These are phyloP conservation scores for Golubevia pallescens DNA, from an alignment of 1,284 basidiomycete species.

Conservation along the genomic window DNA sequence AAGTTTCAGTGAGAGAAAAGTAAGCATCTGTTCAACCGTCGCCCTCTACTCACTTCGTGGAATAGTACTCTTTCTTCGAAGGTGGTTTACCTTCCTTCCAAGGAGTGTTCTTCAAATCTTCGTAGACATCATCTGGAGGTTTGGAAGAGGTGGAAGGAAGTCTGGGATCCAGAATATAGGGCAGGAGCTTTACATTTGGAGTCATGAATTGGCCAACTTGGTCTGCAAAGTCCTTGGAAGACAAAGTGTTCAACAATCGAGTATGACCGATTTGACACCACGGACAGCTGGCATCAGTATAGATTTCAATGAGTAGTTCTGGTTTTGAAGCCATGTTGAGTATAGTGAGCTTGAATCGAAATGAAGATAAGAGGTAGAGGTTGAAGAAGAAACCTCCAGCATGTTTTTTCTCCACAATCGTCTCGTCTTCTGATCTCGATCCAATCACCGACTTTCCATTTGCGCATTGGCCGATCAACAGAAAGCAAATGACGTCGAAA, in stretches of 20 bases:
- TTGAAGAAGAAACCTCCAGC: too few species aligned
- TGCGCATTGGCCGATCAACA: too few species aligned
- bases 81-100: conserved; percentile 27
- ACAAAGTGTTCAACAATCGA: too few species aligned
- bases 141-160: conserved; percentile 23
- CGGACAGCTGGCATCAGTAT: conserved; percentile 35
- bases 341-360: too few species aligned
- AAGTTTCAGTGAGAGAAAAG: too few species aligned
- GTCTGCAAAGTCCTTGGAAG: conserved; percentile 24
- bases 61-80: conserved; percentile 32
- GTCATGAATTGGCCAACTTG: conserved; percentile 28
- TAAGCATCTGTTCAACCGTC: too few species aligned
- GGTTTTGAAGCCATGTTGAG: conserved; percentile 13
- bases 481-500: too few species aligned
- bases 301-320: conserved; percentile 26
- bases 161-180: conserved; percentile 35
- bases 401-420: too few species aligned
- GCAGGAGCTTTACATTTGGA: conserved; percentile 25
- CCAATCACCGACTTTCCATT: too few species aligned
- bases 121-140: conserved; percentile 28
- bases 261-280: conserved; percentile 32
- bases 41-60: conserved; percentile 21
- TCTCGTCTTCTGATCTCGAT: too few species aligned
- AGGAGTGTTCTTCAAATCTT: conserved; percentile 25
- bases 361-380: too few species aligned